Conservation (phyloP, 129 eudicot genomes). For the Chrysanthemum makinoi region DNA sequence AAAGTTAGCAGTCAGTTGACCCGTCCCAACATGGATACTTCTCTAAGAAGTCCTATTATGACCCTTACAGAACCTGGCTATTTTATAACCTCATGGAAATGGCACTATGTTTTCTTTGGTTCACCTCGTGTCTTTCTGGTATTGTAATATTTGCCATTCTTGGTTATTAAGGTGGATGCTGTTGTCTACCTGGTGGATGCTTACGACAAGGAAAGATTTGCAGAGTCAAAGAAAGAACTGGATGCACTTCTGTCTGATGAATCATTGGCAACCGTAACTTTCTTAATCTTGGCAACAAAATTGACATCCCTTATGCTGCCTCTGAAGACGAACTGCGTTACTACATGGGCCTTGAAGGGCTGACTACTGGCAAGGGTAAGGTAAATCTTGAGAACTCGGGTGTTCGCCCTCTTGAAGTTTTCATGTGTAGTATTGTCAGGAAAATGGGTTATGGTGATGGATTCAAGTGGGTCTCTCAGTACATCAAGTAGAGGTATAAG, state of each 20-base stretch:
- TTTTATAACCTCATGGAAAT: too few species aligned
- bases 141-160: neutral
- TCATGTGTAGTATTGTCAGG: conserved; percentile 96
- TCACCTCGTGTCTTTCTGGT: too few species aligned
- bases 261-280: conserved; percentile 74
- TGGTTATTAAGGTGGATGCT: conserved; percentile 73
- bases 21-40: too few species aligned
- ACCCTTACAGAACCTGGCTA: too few species aligned
- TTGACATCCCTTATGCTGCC: conserved; percentile 90
- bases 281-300: conserved; percentile 83
- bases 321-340: conserved; percentile 80
- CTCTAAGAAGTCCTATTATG: too few species aligned
- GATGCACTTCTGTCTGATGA: conserved; percentile 96
- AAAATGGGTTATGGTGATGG: conserved; percentile 98
- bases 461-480: conserved; percentile 92
- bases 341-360: conserved; percentile 59
- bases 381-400: conserved; percentile 60
- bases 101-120: too few species aligned
- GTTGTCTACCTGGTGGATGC: conserved; percentile 91
- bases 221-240: conserved; percentile 84
- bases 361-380: conserved; percentile 89
- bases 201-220: conserved; percentile 78
- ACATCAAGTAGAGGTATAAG: conserved; percentile 47
- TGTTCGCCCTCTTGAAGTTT: conserved; percentile 87
- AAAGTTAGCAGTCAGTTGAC: too few species aligned